phyloP scores from a whole-genome alignment of 352 stramenopile genomes.

The Phytophthora megakarya region DNA sequence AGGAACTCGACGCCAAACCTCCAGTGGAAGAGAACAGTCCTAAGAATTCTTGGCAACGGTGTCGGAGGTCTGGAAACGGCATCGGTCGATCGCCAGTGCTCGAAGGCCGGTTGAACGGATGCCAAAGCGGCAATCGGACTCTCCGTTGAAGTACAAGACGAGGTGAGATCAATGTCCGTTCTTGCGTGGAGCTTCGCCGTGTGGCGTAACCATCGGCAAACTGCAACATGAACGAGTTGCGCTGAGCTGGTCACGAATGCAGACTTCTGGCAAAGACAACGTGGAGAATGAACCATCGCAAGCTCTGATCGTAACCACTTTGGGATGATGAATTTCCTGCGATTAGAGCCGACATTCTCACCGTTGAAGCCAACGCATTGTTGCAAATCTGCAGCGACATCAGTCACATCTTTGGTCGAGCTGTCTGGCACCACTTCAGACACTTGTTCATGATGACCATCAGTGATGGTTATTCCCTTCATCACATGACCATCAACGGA shows the following conservation, averaged over 20 bases:
- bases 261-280: constrained; percentile 34
- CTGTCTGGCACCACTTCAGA: not conserved
- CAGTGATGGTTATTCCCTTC: not conserved
- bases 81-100: constrained; percentile 19
- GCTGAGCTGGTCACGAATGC: constrained; percentile 10
- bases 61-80: constrained; percentile 11
- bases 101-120: constrained; percentile 27
- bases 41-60: constrained; percentile 20
- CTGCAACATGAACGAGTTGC: constrained; percentile 28
- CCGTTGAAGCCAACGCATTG: constrained; percentile 12
- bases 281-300: constrained; percentile 29
- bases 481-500: not conserved
- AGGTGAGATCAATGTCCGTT: not conserved
- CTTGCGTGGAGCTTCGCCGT: constrained; percentile 14
- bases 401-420: not conserved
- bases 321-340: constrained; percentile 20
- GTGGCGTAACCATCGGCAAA: constrained; percentile 42
- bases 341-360: not conserved
- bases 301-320: constrained; percentile 43
- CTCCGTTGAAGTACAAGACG: constrained; percentile 5
- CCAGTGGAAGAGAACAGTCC: constrained; percentile 44
- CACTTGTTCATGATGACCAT: constrained; percentile 2
- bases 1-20: constrained; percentile 30
- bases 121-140: constrained; percentile 12
- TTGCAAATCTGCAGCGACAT: not conserved